Conservation (phyloP, 2,329 filamentous ascomycete species). For the Aquanectria penicillioides region DNA sequence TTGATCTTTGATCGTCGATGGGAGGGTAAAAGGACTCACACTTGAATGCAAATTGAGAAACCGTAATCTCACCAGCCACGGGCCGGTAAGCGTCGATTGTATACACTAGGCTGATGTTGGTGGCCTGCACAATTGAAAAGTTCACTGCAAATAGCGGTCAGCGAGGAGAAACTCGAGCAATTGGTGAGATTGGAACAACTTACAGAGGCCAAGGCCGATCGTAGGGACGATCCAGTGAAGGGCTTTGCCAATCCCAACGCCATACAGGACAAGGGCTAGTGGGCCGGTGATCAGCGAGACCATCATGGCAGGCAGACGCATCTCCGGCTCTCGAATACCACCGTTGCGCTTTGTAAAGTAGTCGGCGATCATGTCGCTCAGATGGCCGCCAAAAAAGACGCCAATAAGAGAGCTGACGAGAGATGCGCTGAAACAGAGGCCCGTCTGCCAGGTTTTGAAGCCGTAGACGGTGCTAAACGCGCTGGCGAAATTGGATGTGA, state of each 20-base stretch:
- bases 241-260: constrained; percentile 29
- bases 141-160: constrained; percentile 45
- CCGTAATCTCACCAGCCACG: constrained; percentile 30
- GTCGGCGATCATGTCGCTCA: constrained; percentile 49
- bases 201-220: constrained; percentile 47
- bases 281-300: constrained; percentile 22
- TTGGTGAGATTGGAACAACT: constrained; percentile 37
- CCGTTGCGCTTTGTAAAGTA: constrained; percentile 46
- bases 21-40: constrained; percentile 30
- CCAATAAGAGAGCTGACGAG: constrained; percentile 54
- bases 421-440: constrained; percentile 58
- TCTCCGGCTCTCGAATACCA: constrained; percentile 53
- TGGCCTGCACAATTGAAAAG: constrained; percentile 31
- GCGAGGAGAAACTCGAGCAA: not conserved
- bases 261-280: constrained; percentile 23
- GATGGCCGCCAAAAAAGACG: constrained; percentile 45
- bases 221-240: constrained; percentile 33
- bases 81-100: constrained; percentile 33
- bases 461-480: constrained; percentile 53
- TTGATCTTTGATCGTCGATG: not conserved
- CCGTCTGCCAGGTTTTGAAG: constrained; percentile 55
- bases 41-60: constrained; percentile 57
- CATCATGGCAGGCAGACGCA: constrained; percentile 53
- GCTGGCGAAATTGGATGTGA: constrained; percentile 59
- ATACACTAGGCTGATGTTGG: constrained; percentile 33